Conservation (phyloP, 2,329 filamentous ascomycete species). For the Orbilia blumenaviensis region DNA sequence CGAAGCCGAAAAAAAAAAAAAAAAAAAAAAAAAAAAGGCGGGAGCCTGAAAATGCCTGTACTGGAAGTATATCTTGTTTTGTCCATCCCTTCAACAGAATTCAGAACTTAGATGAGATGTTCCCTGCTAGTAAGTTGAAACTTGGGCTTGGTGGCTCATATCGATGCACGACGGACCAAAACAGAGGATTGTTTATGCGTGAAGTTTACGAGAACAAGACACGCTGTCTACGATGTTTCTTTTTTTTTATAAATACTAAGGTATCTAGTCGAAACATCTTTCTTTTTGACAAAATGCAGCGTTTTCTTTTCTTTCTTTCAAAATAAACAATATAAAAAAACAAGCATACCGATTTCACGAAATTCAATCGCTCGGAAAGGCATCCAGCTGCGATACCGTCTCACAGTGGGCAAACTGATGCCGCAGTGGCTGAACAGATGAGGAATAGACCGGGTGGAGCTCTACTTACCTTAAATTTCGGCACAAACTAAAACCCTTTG, state of each 20-base stretch:
- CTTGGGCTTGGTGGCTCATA: slow-evolving; percentile 38
- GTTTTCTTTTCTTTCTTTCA: neutral
- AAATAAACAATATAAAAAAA: slow-evolving; percentile 7
- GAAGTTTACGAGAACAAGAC: slow-evolving; percentile 48
- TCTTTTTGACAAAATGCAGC: slow-evolving; percentile 22
- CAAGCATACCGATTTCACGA: slow-evolving; percentile 4
- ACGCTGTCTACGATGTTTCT: slow-evolving; percentile 13
- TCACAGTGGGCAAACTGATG: slow-evolving; percentile 42
- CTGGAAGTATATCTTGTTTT: neutral
- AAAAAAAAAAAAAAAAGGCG: slow-evolving; percentile 5
- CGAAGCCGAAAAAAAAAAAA: neutral
- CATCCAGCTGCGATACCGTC: slow-evolving; percentile 39
- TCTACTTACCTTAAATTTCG: slow-evolving; percentile 46
- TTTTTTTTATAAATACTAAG: neutral
- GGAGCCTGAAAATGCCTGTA: slow-evolving; percentile 51
- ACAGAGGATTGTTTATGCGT: slow-evolving; percentile 35
- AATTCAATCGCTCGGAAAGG: slow-evolving; percentile 39
- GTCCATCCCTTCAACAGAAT: neutral
- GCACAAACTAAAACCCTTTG: slow-evolving; percentile 30
- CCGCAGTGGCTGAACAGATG: slow-evolving; percentile 50
- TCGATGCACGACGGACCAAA: slow-evolving; percentile 31
- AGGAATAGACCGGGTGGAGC: slow-evolving; percentile 40
- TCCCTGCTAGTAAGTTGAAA: slow-evolving; percentile 51
- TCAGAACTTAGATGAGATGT: slow-evolving; percentile 25
- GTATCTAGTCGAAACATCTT: slow-evolving; percentile 18